Evolutionary conservation across 805 yeast genomes (phyloP).

Genomic region (Blastobotrys chiropterorum): DNA sequence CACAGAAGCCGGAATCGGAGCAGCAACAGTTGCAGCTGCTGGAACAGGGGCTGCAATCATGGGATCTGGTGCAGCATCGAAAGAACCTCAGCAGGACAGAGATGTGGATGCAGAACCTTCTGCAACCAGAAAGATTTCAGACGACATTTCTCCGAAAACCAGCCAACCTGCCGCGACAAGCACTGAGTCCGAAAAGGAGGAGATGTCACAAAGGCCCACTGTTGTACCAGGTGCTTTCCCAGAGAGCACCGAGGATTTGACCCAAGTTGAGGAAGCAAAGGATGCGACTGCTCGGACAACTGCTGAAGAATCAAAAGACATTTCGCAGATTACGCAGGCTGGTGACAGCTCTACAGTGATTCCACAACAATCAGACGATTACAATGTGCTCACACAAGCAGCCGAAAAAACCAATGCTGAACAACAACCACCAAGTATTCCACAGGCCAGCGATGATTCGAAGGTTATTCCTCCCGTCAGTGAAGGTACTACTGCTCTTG

Average conservation of each 20-base stretch:
- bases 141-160: not conserved
- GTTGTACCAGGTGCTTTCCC: not conserved
- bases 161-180: no score
- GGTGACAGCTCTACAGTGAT: not conserved
- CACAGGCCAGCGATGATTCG: not conserved
- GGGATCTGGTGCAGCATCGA: not conserved
- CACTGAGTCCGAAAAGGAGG: no score
- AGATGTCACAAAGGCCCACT: not conserved
- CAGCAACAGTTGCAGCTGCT: not conserved
- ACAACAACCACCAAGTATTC: no score
- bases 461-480: no score
- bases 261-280: not conserved
- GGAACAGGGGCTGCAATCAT: constrained; percentile 2
- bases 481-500: no score
- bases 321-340: not conserved
- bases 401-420: not conserved
- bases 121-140: constrained; percentile 3
- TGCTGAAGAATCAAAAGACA: no score
- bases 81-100: not conserved
- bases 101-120: constrained; percentile 9
- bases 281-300: no score
- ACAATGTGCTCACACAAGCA: not conserved
- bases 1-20: not conserved
- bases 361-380: not conserved
- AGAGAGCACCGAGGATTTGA: not conserved